Evolutionary conservation across 805 yeast genomes (phyloP).

Genomic region (Candida maesae): DNA sequence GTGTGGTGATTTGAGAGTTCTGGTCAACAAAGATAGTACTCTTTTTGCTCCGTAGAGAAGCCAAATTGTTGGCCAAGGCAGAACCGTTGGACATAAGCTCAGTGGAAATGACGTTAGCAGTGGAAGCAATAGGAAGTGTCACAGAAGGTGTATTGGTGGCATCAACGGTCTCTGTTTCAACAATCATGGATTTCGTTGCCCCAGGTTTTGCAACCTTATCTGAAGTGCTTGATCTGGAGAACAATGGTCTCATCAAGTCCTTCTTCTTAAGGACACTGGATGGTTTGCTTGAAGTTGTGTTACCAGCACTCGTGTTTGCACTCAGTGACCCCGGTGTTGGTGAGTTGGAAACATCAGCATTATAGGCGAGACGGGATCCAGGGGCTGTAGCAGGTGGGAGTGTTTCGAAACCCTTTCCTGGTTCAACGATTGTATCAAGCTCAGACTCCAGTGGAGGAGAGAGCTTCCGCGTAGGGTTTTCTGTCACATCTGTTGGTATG

Average conservation of each 20-base stretch:
- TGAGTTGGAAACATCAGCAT: not conserved
- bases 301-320: slow-evolving; percentile 6
- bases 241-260: slow-evolving; percentile 23
- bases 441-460: no score
- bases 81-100: slow-evolving; percentile 22
- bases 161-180: slow-evolving; percentile 61
- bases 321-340: slow-evolving; percentile 1
- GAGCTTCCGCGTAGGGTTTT: no score
- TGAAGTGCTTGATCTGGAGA: slow-evolving; percentile 24
- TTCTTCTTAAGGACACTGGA: slow-evolving; percentile 17
- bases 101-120: slow-evolving; percentile 12
- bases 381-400: not conserved
- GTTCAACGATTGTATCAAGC: not conserved
- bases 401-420: not conserved
- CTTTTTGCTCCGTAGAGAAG: slow-evolving; percentile 34
- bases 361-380: not conserved
- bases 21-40: slow-evolving; percentile 29
- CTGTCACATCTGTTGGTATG: no score
- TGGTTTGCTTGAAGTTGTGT: slow-evolving; percentile 6
- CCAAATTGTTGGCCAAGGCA: slow-evolving; percentile 26
- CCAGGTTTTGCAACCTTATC: slow-evolving; percentile 17
- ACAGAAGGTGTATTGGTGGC: slow-evolving; percentile 33
- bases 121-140: slow-evolving; percentile 25
- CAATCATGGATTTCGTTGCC: slow-evolving; percentile 41
- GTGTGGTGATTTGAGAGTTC: slow-evolving; percentile 11